These are phyloP conservation scores for Penicillium freii DNA, from an alignment of 2,329 filamentous ascomycete genomes.

Conservation along the genomic window DNA sequence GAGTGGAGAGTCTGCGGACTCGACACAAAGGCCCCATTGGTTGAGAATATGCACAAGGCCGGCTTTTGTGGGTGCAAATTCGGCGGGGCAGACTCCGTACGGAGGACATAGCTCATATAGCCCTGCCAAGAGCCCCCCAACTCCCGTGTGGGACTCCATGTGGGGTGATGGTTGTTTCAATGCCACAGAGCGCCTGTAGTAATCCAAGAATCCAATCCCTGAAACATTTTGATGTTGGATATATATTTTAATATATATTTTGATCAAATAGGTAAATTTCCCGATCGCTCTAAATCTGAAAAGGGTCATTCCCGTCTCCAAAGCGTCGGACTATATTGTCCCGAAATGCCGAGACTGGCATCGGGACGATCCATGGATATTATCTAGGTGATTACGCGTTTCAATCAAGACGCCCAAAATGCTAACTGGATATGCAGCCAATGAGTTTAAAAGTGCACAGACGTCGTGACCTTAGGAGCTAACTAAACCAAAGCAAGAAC, in stretches of 20 bases:
- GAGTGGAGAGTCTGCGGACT: conserved; percentile 1
- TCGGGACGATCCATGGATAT: background rate
- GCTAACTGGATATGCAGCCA: background rate
- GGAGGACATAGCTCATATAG: too few species aligned
- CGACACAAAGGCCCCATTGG: background rate
- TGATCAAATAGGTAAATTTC: background rate
- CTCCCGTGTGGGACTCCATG: conserved; percentile 14
- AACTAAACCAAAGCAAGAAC: background rate
- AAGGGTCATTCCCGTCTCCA: background rate
- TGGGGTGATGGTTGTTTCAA: conserved; percentile 13
- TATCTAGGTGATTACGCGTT: too few species aligned
- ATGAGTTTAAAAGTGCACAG: too few species aligned
- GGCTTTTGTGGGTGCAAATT: background rate
- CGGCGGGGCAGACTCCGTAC: background rate
- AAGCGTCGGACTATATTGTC: background rate
- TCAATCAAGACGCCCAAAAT: background rate
- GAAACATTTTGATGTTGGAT: background rate
- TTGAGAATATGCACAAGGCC: background rate
- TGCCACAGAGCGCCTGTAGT: background rate
- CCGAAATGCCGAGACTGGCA: background rate
- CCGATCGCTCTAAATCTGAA: background rate
- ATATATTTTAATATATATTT: background rate
- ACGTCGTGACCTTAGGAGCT: too few species aligned
- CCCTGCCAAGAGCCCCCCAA: conserved; percentile 12
- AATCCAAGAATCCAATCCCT: background rate